A percentile compares a stretch with the other conserved stretches of the same genome.
Evolutionary conservation across 108 stramenopile genomes (phyloP).

Genomic region (Heterococcus sp.): DNA sequence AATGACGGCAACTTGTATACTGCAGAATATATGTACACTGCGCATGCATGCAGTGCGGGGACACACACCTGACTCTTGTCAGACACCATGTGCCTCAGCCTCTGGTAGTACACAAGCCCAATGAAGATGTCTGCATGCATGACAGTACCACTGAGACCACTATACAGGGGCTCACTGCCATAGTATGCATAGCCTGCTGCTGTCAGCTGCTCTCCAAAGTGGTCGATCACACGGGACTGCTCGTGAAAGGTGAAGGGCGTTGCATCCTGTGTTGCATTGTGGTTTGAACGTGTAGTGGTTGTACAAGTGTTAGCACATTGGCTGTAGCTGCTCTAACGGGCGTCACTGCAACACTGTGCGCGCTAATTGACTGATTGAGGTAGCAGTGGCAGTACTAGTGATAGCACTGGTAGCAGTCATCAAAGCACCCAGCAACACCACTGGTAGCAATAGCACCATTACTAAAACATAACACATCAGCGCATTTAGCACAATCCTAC

Average conservation of each 20-base stretch:
- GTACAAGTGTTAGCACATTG: no score
- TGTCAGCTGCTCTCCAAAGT: conserved; percentile 96
- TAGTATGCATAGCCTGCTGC: conserved; percentile 95
- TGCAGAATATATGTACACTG: not conserved
- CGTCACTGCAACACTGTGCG: no score
- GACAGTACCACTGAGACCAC: conserved; percentile 88
- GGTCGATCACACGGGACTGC: conserved; percentile 82
- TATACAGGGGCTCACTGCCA: conserved; percentile 96
- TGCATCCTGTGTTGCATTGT: conserved; percentile 77
- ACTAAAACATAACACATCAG: no score
- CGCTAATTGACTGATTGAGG: not conserved
- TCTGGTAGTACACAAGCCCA: conserved; percentile 97
- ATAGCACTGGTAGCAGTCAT: not conserved
- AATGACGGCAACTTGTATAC: not conserved
- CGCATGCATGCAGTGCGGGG: not conserved
- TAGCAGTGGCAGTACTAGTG: not conserved
- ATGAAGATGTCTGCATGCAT: conserved; percentile 98
- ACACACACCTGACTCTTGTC: conserved; percentile 93
- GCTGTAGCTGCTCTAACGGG: no score
- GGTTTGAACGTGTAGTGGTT: not conserved
- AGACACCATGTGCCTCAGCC: conserved; percentile 98
- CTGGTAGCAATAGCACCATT: no score
- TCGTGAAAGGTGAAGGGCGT: conserved; percentile 98
- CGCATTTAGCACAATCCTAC: no score
- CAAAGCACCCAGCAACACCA: not conserved